Conservation (phyloP, 2,329 filamentous ascomycete genomes). For the Cryphonectria naterciae region DNA sequence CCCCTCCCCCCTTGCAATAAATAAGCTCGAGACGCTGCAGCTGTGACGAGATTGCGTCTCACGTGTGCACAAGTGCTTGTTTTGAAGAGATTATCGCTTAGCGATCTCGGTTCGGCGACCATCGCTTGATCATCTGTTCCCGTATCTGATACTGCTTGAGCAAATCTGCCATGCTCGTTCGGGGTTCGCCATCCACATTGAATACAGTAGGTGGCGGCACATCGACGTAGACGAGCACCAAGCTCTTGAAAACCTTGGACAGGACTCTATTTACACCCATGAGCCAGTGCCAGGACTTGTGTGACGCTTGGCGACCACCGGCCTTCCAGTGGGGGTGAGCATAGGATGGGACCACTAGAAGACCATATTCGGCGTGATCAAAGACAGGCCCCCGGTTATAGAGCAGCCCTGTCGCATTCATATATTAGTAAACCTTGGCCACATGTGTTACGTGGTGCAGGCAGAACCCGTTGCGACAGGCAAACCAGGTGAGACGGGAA, state of each 20-base stretch:
- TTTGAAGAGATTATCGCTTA: conserved; percentile 9
- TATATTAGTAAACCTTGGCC: not conserved
- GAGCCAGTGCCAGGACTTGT: conserved; percentile 76
- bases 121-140: conserved; percentile 38
- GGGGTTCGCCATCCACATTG: conserved; percentile 44
- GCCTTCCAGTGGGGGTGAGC: conserved; percentile 72
- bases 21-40: not conserved
- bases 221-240: conserved; percentile 90
- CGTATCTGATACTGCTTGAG: conserved; percentile 39
- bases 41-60: not conserved
- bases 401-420: conserved; percentile 61
- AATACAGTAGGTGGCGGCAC: conserved; percentile 70
- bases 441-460: not conserved
- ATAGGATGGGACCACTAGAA: conserved; percentile 84
- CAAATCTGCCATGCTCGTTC: conserved; percentile 62
- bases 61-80: not conserved
- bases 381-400: conserved; percentile 94
- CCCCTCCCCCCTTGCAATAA: too few relatives aligned
- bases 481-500: not conserved
- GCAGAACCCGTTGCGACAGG: not conserved
- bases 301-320: conserved; percentile 53
- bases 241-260: conserved; percentile 84
- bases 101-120: conserved; percentile 38
- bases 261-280: conserved; percentile 90
- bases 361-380: conserved; percentile 89